Evolutionary conservation across 2,329 filamentous ascomycete species (phyloP).

Genomic region (Dothideomycetes sp.): DNA sequence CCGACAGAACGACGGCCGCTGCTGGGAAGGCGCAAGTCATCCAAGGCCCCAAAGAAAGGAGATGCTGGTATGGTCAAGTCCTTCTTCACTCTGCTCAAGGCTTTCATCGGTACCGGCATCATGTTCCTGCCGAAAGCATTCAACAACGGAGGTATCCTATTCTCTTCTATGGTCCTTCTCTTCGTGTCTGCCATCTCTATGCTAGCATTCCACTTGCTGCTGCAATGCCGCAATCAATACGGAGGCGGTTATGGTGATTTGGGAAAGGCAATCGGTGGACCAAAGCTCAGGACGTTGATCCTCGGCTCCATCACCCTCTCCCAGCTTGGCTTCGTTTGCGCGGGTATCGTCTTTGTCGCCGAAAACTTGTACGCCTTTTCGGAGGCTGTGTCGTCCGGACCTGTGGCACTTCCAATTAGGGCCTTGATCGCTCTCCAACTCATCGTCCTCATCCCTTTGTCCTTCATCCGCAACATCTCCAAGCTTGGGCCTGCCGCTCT

Average conservation of each 20-base stretch:
- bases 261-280: slow-evolving; percentile 54
- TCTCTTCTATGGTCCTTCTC: slow-evolving; percentile 59
- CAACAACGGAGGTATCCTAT: slow-evolving; percentile 65
- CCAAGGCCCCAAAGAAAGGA: slow-evolving; percentile 37
- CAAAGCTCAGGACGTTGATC: slow-evolving; percentile 52
- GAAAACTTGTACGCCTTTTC: slow-evolving; percentile 62
- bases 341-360: slow-evolving; percentile 66
- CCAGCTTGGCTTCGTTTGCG: slow-evolving; percentile 68
- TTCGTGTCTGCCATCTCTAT: slow-evolving; percentile 55
- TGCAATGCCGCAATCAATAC: slow-evolving; percentile 53
- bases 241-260: slow-evolving; percentile 67
- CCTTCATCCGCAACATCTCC: slow-evolving; percentile 63
- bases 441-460: slow-evolving; percentile 52
- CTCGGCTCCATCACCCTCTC: slow-evolving; percentile 61
- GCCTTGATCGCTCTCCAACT: slow-evolving; percentile 57
- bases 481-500: slow-evolving; percentile 60
- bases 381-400: slow-evolving; percentile 43
- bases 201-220: slow-evolving; percentile 59
- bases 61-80: slow-evolving; percentile 60
- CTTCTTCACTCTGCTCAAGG: slow-evolving; percentile 69
- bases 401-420: slow-evolving; percentile 41
- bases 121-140: slow-evolving; percentile 76
- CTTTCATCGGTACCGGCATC: slow-evolving; percentile 70
- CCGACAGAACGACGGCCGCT: slow-evolving; percentile 49
- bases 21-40: slow-evolving; percentile 44